Evolutionary conservation across 1,284 basidiomycete species (phyloP), one percentile per base, ranked within the genome.

Genomic region (Xerocomus cyaneibrunnescens): DNA sequence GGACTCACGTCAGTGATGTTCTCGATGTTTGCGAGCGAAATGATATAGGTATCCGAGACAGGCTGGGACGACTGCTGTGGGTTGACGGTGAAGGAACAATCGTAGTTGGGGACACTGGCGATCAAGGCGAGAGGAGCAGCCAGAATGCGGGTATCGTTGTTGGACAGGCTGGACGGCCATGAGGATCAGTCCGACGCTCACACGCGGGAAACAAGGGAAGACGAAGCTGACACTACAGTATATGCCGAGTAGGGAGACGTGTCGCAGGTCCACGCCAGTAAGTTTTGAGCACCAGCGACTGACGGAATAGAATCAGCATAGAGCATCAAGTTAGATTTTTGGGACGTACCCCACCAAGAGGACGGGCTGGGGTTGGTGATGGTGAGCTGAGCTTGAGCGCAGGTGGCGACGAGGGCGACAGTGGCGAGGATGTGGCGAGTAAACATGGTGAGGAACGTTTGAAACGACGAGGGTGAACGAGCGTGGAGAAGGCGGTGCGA

Each of bases 21-120:
- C 55, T 83, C 49, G 6, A 69, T 58, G 69, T 86, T 77, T 27
- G 83, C 77, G 42, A 92, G 65, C 52, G 74, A 67, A 64, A 92
- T 58, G 34, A 70, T 76, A 70, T 84, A 92, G 45, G 80, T 79
- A 16, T 66, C 68, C 3, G 70, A 79, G 25, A 73, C 65, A 9
- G 71, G 40, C 47, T 76, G 72, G 61, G 62, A 67, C 39, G 76
- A 66, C 64, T 78, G 75, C 50, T 81, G 70, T 51, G 71, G 65
- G 23, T 76, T 77, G 61, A 87, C 74, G 22, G 70, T 65, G 62
- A 76, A 73, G 9, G 83, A 85, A 70, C 85, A 87, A 50, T 85
- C 78, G 45, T 72, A 79, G 69, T 83, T 84, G 51, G 76, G 59
- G 51, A 83, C 67, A 48, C 76, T 65, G 30, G 80, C 67, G 40